A percentile compares a stretch with the other conserved stretches of the same genome.
These are phyloP conservation scores for Rubia yunnanensis DNA, from an alignment of 257 asterid species.

Conservation along the genomic window DNA sequence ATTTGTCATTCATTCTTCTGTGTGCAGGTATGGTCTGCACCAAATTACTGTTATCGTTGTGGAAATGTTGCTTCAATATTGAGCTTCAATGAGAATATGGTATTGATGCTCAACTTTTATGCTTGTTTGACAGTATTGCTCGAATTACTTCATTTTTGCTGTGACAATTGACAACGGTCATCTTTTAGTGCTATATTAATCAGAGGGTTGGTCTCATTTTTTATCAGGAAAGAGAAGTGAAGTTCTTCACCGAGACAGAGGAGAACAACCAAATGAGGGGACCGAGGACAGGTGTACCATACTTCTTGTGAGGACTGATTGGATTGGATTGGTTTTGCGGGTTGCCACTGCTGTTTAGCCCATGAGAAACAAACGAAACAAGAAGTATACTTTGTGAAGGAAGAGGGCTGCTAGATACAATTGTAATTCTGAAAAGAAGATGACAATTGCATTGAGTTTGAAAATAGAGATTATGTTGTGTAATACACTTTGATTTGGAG, in stretches of 20 bases:
- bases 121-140: background rate
- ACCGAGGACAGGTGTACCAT: constrained; percentile 97
- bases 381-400: constrained; percentile 3
- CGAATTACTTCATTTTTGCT: background rate
- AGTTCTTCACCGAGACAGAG: constrained; percentile 96
- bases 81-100: constrained; percentile 98
- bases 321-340: constrained; percentile 11
- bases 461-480: constrained; percentile 31
- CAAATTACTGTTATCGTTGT: constrained; percentile 95
- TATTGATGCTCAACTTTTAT: constrained; percentile 18
- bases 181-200: background rate
- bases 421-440: constrained; percentile 15
- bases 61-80: constrained; percentile 96
- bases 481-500: constrained; percentile 13
- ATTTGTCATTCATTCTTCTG: constrained; percentile 5
- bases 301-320: constrained; percentile 50
- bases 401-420: constrained; percentile 8
- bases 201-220: background rate
- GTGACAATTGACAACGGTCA: too few relatives aligned
- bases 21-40: constrained; percentile 98
- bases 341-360: background rate
- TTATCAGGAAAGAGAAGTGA: constrained; percentile 85
- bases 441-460: constrained; percentile 23
- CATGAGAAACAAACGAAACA: background rate
- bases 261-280: constrained; percentile 99